Evolutionary conservation across 1,284 basidiomycete species (phyloP).

Genomic region (Stereum hirsutum): DNA sequence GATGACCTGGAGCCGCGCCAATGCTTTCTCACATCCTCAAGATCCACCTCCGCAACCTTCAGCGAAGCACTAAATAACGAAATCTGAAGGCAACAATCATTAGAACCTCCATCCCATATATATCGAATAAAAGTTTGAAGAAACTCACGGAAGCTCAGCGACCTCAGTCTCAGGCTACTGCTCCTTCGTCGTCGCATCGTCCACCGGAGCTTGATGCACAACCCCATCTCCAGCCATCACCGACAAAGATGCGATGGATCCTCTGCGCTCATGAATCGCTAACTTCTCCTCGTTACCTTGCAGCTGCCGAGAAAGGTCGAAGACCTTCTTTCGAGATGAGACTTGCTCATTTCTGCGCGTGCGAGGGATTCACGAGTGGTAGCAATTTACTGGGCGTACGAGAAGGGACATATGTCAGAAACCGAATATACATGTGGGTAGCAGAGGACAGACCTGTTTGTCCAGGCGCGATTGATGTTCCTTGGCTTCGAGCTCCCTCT

Average conservation of each 20-base stretch:
- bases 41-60: slow-evolving; percentile 69
- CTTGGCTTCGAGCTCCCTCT: slow-evolving; percentile 75
- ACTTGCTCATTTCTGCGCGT: slow-evolving; percentile 72
- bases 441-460: slow-evolving; percentile 49
- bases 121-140: too few relatives aligned
- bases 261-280: slow-evolving; percentile 75
- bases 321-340: slow-evolving; percentile 74
- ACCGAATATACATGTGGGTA: too few relatives aligned
- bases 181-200: slow-evolving; percentile 50
- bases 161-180: slow-evolving; percentile 80
- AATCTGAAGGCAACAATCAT: slow-evolving; percentile 4
- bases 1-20: slow-evolving; percentile 79
- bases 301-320: slow-evolving; percentile 62
- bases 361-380: slow-evolving; percentile 68
- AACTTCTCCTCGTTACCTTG: slow-evolving; percentile 79
- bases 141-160: slow-evolving; percentile 67
- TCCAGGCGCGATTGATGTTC: slow-evolving; percentile 72
- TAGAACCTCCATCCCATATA: neutral
- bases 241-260: slow-evolving; percentile 18
- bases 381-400: slow-evolving; percentile 54
- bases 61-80: slow-evolving; percentile 46
- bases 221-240: too few relatives aligned
- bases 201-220: slow-evolving; percentile 24
- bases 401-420: too few relatives aligned
- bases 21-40: slow-evolving; percentile 60